Conservation (phyloP, 805 yeast species). For the Wickerhamomyces ciferrii region DNA sequence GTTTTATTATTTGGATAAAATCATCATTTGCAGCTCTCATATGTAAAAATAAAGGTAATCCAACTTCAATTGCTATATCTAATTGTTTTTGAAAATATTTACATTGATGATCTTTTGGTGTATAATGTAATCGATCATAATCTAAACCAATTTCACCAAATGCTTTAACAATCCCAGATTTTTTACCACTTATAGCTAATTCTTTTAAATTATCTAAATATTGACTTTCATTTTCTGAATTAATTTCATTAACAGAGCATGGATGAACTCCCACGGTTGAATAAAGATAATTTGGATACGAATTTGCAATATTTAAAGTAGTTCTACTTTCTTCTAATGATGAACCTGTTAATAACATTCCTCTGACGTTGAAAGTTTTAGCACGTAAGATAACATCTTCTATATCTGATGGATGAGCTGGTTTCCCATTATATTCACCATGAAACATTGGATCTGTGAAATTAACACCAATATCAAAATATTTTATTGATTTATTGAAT, state of each 20-base stretch:
- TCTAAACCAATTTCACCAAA: slow-evolving; percentile 97
- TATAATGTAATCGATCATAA: slow-evolving; percentile 80
- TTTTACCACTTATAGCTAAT: slow-evolving; percentile 42
- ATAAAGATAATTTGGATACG: slow-evolving; percentile 32
- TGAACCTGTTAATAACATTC: slow-evolving; percentile 81
- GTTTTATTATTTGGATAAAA: slow-evolving; percentile 58
- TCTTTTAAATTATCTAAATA: slow-evolving; percentile 45
- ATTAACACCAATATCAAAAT: slow-evolving; percentile 59
- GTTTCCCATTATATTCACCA: slow-evolving; percentile 71
- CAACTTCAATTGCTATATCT: slow-evolving; percentile 50
- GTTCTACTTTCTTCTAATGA: slow-evolving; percentile 58
- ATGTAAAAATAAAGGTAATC: slow-evolving; percentile 82
- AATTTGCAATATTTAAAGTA: slow-evolving; percentile 52
- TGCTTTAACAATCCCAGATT: slow-evolving; percentile 58
- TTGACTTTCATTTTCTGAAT: slow-evolving; percentile 21
- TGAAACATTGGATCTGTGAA: slow-evolving; percentile 85
- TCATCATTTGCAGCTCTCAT: slow-evolving; percentile 85
- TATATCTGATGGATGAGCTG: slow-evolving; percentile 64
- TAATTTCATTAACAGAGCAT: slow-evolving; percentile 65
- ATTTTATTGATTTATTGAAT: slow-evolving; percentile 2
- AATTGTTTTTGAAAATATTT: slow-evolving; percentile 70
- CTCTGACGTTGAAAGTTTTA: slow-evolving; percentile 52
- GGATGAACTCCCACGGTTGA: slow-evolving; percentile 97
- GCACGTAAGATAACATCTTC: slow-evolving; percentile 65
- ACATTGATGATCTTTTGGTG: slow-evolving; percentile 63